Evolutionary conservation across 169 alveolate species (phyloP).

Genomic region (Plasmodium coatneyi): DNA sequence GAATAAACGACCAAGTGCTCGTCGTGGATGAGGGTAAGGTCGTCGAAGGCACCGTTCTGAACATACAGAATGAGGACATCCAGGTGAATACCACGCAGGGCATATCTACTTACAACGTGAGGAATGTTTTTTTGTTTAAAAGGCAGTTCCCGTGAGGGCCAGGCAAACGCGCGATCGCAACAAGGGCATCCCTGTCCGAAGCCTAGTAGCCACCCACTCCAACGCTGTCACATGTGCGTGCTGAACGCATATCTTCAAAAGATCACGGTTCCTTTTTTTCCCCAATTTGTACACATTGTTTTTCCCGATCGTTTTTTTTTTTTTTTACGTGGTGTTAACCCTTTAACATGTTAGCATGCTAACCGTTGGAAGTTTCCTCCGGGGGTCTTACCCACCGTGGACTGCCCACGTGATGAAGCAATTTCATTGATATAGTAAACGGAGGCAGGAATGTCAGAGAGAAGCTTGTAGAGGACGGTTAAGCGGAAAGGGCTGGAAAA

Average conservation of each 20-base stretch:
- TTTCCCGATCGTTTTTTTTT: no score
- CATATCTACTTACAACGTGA: background rate
- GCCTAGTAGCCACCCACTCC: background rate
- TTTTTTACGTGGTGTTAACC: background rate
- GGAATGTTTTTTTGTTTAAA: constrained; percentile 33
- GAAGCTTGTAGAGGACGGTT: background rate
- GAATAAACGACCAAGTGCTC: constrained; percentile 30
- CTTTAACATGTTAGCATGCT: background rate
- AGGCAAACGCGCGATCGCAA: background rate
- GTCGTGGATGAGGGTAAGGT: constrained; percentile 42
- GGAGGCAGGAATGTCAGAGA: background rate
- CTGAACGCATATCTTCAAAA: background rate
- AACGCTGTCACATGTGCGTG: background rate
- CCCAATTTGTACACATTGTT: background rate
- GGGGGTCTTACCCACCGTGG: background rate
- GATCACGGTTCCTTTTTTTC: background rate
- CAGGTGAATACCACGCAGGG: constrained; percentile 26
- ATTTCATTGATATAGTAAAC: background rate
- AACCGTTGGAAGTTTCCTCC: background rate
- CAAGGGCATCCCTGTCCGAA: background rate
- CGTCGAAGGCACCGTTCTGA: constrained; percentile 28
- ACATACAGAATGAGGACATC: constrained; percentile 28
- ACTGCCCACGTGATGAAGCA: background rate
- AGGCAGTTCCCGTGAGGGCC: background rate
- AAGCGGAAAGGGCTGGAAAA: background rate